These are phyloP conservation scores for Penicillium flavigenum DNA, from an alignment of 495 filamentous ascomycete species.

Conservation along the genomic window DNA sequence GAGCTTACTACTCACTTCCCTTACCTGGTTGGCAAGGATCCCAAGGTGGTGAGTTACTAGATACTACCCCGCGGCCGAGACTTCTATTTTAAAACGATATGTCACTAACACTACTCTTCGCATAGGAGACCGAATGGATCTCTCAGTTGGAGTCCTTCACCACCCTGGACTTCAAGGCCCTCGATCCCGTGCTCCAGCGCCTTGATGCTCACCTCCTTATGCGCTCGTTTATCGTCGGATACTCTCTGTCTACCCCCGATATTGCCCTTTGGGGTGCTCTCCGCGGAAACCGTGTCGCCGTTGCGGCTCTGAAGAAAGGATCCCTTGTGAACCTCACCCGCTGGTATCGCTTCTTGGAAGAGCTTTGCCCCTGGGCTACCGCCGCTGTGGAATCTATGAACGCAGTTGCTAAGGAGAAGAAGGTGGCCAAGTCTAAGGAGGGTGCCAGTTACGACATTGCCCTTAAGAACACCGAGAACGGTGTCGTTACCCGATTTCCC, in stretches of 20 bases:
- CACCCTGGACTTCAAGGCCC: slow-evolving; percentile 70
- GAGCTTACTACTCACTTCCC: slow-evolving; percentile 44
- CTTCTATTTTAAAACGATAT: background rate
- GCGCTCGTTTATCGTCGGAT: slow-evolving; percentile 82
- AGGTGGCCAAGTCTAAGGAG: slow-evolving; percentile 71
- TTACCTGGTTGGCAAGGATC: slow-evolving; percentile 46
- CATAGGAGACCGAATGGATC: slow-evolving; percentile 58
- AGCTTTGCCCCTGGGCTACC: slow-evolving; percentile 63
- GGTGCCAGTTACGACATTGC: slow-evolving; percentile 90
- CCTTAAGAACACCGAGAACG: slow-evolving; percentile 82
- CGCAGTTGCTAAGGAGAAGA: slow-evolving; percentile 60
- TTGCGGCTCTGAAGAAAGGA: slow-evolving; percentile 75
- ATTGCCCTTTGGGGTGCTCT: slow-evolving; percentile 81
- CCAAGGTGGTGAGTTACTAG: slow-evolving; percentile 36
- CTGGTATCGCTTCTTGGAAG: slow-evolving; percentile 88
- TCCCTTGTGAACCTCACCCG: slow-evolving; percentile 74
- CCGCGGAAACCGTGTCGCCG: slow-evolving; percentile 80
- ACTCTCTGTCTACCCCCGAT: slow-evolving; percentile 75
- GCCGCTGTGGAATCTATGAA: slow-evolving; percentile 57
- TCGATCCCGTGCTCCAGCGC: slow-evolving; percentile 71
- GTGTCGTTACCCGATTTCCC: slow-evolving; percentile 90
- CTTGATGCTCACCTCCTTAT: slow-evolving; percentile 86
- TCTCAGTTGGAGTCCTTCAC: slow-evolving; percentile 51
- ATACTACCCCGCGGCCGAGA: slow-evolving; percentile 4
- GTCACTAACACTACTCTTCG: slow-evolving; percentile 5